Percentiles rank a stretch among this genome's conserved stretches.
Conservation (phyloP, 192 early-diverging fungal species). For the Backusella luteola region DNA sequence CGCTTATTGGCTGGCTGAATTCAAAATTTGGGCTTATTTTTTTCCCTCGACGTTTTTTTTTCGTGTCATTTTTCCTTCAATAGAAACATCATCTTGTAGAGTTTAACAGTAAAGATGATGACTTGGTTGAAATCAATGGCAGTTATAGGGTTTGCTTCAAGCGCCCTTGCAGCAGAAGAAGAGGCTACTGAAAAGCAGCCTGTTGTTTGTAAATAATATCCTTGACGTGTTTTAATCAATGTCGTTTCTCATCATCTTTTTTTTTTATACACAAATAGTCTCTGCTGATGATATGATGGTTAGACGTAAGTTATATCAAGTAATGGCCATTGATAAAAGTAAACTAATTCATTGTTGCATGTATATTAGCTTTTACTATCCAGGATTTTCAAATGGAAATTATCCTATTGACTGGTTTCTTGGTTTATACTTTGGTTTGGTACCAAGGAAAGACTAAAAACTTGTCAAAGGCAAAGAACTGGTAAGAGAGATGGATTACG, state of each 20-base stretch:
- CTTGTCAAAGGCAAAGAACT: constrained; percentile 35
- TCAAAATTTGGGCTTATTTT: too few relatives aligned
- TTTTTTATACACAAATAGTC: neutral
- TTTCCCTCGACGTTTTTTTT: too few relatives aligned
- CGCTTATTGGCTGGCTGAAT: too few relatives aligned
- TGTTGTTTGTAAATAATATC: too few relatives aligned
- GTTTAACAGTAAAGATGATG: too few relatives aligned
- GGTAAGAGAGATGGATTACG: constrained; percentile 26
- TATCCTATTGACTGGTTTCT: constrained; percentile 11
- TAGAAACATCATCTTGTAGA: too few relatives aligned
- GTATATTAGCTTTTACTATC: neutral
- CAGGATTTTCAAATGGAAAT: constrained; percentile 28
- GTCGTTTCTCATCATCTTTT: constrained; percentile 6
- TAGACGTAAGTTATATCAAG: constrained; percentile 1
- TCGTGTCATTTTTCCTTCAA: too few relatives aligned
- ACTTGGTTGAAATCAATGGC: too few relatives aligned
- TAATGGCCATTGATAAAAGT: too few relatives aligned
- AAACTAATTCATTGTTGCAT: neutral
- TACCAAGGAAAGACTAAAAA: constrained; percentile 32
- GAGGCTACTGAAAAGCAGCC: too few relatives aligned
- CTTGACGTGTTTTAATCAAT: neutral
- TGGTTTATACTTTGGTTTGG: constrained; percentile 28
- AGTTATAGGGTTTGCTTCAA: too few relatives aligned
- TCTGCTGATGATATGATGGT: neutral
- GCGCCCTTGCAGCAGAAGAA: too few relatives aligned